phyloP scores from a whole-genome alignment of 768 basidiomycete species.

The Leucosporidium scottii region DNA sequence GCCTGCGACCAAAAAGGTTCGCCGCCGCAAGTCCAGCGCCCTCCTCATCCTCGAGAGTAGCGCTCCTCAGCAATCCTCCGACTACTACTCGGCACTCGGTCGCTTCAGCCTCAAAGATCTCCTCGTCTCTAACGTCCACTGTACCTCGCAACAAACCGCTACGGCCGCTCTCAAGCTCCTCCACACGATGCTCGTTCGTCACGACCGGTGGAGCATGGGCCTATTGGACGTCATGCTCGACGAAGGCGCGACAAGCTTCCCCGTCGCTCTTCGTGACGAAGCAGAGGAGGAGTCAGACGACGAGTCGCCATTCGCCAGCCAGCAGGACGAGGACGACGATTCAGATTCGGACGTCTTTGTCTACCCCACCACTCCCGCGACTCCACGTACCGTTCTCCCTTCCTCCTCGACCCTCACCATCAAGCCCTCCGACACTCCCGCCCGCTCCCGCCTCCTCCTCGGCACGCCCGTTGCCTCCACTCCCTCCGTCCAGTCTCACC shows the following conservation, averaged over 20 bases:
- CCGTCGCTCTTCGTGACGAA: conserved; percentile 49
- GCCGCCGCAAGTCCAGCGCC: conserved; percentile 73
- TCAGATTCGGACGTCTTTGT: conserved; percentile 28
- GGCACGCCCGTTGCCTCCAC: conserved; percentile 7
- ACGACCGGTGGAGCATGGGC: conserved; percentile 59
- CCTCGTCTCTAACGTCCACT: conserved; percentile 67
- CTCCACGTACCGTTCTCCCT: neutral
- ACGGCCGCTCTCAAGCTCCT: conserved; percentile 75
- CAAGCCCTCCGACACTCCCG: neutral
- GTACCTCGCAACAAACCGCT: conserved; percentile 56
- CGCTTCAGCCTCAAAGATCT: conserved; percentile 89
- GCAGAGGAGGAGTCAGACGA: conserved; percentile 46
- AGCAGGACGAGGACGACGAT: conserved; percentile 21
- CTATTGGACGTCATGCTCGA: conserved; percentile 66
- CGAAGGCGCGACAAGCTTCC: conserved; percentile 62
- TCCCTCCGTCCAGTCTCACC: conserved; percentile 29
- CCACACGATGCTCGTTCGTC: conserved; percentile 62
- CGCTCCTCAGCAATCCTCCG: conserved; percentile 46
- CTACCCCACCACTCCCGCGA: conserved; percentile 16
- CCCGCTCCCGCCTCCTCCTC: neutral
- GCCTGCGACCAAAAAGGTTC: conserved; percentile 10
- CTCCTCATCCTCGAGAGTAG: conserved; percentile 85
- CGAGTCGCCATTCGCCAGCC: conserved; percentile 50
- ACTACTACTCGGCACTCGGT: conserved; percentile 71
- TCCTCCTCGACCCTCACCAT: neutral